Evolutionary conservation across 1,284 basidiomycete species (phyloP).

Genomic region (Cryptococcus deneoformans): DNA sequence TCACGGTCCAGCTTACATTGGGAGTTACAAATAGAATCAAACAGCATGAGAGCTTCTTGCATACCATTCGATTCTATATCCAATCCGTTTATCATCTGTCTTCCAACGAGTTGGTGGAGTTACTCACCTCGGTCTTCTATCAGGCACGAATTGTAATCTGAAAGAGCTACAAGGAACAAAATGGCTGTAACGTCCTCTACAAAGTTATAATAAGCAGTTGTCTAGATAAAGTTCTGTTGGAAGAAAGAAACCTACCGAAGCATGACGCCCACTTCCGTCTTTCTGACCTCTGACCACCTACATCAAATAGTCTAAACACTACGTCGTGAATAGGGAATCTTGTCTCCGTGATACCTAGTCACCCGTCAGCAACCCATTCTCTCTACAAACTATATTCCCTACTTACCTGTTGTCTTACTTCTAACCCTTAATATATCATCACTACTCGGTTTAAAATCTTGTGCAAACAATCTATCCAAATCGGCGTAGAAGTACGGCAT

Average conservation of each 20-base stretch:
- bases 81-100: neutral
- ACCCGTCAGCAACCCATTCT: neutral
- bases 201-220: neutral
- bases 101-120: neutral
- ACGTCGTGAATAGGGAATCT: conserved; percentile 59
- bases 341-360: conserved; percentile 82
- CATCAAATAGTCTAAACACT: conserved; percentile 73
- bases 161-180: conserved; percentile 87
- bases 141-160: conserved; percentile 93
- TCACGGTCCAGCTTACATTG: conserved; percentile 40
- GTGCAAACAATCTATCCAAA: conserved; percentile 73
- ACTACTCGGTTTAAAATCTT: conserved; percentile 67
- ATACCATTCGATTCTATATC: conserved; percentile 90
- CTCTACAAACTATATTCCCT: neutral
- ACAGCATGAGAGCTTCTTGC: conserved; percentile 89
- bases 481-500: conserved; percentile 64
- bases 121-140: conserved; percentile 89
- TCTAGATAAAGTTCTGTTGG: too few relatives aligned
- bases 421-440: conserved; percentile 81
- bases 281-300: conserved; percentile 76
- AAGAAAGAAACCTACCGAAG: conserved; percentile 59
- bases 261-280: conserved; percentile 51
- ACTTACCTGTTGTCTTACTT: conserved; percentile 61
- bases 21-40: conserved; percentile 90
- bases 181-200: conserved; percentile 80